Percentiles rank a stretch among this genome's conserved stretches.
Conservation (phyloP, 1,284 basidiomycete species). For the Puccinia hordei region DNA sequence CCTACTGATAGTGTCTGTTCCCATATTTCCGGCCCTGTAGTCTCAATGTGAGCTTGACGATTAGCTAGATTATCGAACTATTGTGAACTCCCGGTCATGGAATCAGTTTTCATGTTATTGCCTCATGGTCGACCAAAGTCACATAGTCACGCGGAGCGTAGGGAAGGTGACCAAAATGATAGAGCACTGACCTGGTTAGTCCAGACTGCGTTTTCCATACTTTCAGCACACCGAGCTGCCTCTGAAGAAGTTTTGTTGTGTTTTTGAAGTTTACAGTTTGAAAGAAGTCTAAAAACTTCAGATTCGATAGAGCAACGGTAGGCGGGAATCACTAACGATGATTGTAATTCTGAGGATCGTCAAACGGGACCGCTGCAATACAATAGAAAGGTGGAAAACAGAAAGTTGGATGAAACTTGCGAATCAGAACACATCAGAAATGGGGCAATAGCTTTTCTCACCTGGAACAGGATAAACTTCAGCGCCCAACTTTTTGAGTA, state of each 20-base stretch:
- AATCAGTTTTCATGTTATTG: neutral
- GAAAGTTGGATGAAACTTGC: neutral
- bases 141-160: neutral
- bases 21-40: slow-evolving; percentile 60
- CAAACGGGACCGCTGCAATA: slow-evolving; percentile 79
- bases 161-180: neutral
- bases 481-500: slow-evolving; percentile 59
- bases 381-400: neutral
- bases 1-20: slow-evolving; percentile 57
- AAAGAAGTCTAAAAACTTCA: neutral
- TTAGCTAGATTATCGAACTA: slow-evolving; percentile 59
- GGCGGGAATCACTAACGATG: slow-evolving; percentile 65
- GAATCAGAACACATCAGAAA: neutral
- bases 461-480: slow-evolving; percentile 59
- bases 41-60: slow-evolving; percentile 59
- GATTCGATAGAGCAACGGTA: neutral
- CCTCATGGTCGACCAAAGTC: neutral
- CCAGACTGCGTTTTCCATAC: slow-evolving; percentile 90
- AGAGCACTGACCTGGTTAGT: slow-evolving; percentile 74
- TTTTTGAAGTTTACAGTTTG: neutral
- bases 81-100: neutral
- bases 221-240: slow-evolving; percentile 81
- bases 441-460: neutral
- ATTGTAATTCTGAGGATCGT: slow-evolving; percentile 96
- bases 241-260: slow-evolving; percentile 58